These are phyloP conservation scores for Letharia columbiana DNA, from an alignment of 495 filamentous ascomycete genomes.

Conservation along the genomic window DNA sequence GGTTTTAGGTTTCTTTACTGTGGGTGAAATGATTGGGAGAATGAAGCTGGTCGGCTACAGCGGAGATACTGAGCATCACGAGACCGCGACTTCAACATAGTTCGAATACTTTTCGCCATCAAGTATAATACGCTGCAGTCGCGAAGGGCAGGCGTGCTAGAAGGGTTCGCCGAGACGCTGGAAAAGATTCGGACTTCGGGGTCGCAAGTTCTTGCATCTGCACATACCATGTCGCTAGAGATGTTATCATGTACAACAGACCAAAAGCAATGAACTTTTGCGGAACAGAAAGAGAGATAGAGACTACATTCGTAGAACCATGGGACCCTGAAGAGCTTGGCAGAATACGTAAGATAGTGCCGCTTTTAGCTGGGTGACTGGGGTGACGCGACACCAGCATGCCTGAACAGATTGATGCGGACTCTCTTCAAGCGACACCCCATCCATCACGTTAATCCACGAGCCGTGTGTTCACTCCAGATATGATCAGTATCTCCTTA, in stretches of 20 bases:
- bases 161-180: neutral
- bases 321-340: constrained; percentile 3
- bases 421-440: too few species aligned
- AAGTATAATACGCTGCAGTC: neutral
- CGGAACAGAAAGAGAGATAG: neutral
- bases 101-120: neutral
- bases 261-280: constrained; percentile 8
- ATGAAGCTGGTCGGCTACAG: constrained; percentile 90
- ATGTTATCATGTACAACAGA: constrained; percentile 23
- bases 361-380: too few species aligned
- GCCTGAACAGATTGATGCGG: too few species aligned
- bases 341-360: too few species aligned
- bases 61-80: constrained; percentile 52
- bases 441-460: too few species aligned
- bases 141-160: neutral
- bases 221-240: constrained; percentile 23
- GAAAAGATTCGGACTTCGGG: neutral
- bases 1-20: constrained; percentile 90
- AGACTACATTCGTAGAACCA: neutral
- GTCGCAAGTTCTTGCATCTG: constrained; percentile 7
- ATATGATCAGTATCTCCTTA: too few species aligned
- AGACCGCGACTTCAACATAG: constrained; percentile 17
- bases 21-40: constrained; percentile 93
- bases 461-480: too few species aligned
- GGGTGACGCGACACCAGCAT: too few species aligned